Percentiles rank a stretch among this genome's conserved stretches.
phyloP scores from a whole-genome alignment of 208 protist genomes.

The Acanthamoeba sp. region DNA sequence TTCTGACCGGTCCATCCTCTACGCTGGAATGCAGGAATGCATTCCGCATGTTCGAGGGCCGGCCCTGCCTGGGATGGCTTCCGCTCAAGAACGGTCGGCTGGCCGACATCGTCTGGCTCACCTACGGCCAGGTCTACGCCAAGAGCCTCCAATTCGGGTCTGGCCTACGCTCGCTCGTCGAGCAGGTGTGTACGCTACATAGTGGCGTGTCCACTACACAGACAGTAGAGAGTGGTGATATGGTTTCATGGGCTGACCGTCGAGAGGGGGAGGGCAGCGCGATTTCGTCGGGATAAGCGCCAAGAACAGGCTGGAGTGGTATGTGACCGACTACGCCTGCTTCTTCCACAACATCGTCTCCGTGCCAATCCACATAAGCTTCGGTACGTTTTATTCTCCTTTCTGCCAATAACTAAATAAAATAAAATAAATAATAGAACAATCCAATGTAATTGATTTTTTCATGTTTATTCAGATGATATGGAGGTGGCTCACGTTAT shows the following conservation, averaged over 20 bases:
- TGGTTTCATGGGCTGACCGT: too few species aligned
- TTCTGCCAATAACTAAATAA: too few species aligned
- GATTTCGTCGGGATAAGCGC: constrained; percentile 42
- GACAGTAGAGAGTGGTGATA: too few species aligned
- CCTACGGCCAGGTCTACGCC: constrained; percentile 25
- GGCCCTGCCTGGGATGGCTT: constrained; percentile 21
- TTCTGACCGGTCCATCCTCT: too few species aligned
- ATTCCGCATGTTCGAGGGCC: not conserved
- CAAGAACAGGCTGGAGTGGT: constrained; percentile 26
- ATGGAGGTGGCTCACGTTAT: not conserved
- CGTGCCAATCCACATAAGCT: constrained; percentile 46
- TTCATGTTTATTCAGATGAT: not conserved
- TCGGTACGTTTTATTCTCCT: not conserved
- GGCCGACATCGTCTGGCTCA: constrained; percentile 25
- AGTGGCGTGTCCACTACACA: too few species aligned
- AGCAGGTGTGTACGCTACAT: not conserved
- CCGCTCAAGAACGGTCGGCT: constrained; percentile 18
- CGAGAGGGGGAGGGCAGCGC: not conserved
- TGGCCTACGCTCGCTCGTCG: not conserved
- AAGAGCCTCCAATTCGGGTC: constrained; percentile 46
- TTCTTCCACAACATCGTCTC: constrained; percentile 51
- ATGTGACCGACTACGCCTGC: constrained; percentile 59
- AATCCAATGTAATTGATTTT: not conserved
- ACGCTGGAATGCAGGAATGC: not conserved
- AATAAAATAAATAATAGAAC: too few species aligned